Evolutionary conservation across 306 rosid species (phyloP).

Genomic region (Prunus mume): DNA sequence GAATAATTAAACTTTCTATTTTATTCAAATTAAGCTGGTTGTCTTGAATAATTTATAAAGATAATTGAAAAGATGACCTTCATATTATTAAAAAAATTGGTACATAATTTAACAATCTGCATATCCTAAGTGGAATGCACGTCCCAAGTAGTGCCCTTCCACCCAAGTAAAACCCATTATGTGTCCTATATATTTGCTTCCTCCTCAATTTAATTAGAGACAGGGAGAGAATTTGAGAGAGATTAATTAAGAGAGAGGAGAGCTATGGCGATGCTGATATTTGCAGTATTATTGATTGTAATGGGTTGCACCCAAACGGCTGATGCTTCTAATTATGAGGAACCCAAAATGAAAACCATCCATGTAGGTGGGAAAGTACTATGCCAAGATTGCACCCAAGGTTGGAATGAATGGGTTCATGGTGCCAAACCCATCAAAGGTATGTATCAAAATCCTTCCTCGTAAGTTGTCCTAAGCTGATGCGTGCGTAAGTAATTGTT

Average conservation of each 20-base stretch:
- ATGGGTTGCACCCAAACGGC: constrained; percentile 34
- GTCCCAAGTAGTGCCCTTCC: constrained; percentile 41
- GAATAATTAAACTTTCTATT: not conserved
- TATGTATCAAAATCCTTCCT: not conserved
- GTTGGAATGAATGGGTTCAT: constrained; percentile 65
- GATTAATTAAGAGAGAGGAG: constrained; percentile 19
- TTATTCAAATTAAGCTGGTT: not conserved
- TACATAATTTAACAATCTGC: not conserved
- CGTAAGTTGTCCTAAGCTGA: no score
- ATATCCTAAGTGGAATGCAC: constrained; percentile 37
- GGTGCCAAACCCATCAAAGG: constrained; percentile 68
- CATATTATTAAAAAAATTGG: not conserved
- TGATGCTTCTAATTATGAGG: constrained; percentile 22
- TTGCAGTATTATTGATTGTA: constrained; percentile 32
- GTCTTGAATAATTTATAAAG: not conserved
- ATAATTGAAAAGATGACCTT: not conserved
- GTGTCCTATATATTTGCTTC: constrained; percentile 13
- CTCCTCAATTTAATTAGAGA: not conserved
- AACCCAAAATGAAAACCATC: constrained; percentile 22
- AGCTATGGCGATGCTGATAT: constrained; percentile 15
- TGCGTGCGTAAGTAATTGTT: no score
- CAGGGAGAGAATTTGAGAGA: not conserved
- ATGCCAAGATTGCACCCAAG: constrained; percentile 84
- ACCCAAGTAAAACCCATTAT: not conserved
- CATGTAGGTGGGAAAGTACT: constrained; percentile 67